Evolutionary conservation across 805 yeast species (phyloP), one percentile per base, ranked within the genome.

Genomic region (Lipomyces orientalis): DNA sequence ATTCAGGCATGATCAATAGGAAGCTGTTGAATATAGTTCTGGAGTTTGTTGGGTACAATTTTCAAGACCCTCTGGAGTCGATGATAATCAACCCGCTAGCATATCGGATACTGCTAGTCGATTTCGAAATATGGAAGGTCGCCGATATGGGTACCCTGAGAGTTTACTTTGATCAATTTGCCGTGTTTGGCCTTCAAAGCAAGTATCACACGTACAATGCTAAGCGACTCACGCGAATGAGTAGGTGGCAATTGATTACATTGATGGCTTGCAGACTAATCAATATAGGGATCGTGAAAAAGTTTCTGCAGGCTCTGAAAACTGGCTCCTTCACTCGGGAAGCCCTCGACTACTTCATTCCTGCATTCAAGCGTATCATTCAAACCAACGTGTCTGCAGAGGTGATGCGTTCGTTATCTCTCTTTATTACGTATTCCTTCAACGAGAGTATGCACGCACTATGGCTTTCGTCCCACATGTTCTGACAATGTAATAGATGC

Each of bases 71-170:
- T 0, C 77, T 79, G 43, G 86, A 86, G 7, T 88, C 94, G 0
- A 75, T 88, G 1, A 80, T 91, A 1, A 78, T 80, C 7, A 87
- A 90, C 71, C 81, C 84, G 0, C 67, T 78, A 1, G 89, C 89
- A 0, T 92, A 89, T 74, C 82, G 85, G 46, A 77, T 81, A 1
- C 75, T 91, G 56, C 81, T 90, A 51, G 81, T 87, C 22, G 93
- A 91, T 68, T 82, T 89, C 68, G 89, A 87, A 64, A 79, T 86
- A 25, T 88, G 91, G 86, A 81, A 81, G 64, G 78, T 71, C 1
- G 74, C 75, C 0, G 77, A 75, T 22, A 72, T 78, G 2, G 87
- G 85, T 52, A 81, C 87, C 0, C 79, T 87, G 62, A 79, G 85
- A 59, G 84, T 83, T 63, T 76, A 90, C 4, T 76, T 89, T 3